These are phyloP conservation scores for Cornus kousa DNA, from an alignment of 148 eudicot genomes.

Conservation along the genomic window DNA sequence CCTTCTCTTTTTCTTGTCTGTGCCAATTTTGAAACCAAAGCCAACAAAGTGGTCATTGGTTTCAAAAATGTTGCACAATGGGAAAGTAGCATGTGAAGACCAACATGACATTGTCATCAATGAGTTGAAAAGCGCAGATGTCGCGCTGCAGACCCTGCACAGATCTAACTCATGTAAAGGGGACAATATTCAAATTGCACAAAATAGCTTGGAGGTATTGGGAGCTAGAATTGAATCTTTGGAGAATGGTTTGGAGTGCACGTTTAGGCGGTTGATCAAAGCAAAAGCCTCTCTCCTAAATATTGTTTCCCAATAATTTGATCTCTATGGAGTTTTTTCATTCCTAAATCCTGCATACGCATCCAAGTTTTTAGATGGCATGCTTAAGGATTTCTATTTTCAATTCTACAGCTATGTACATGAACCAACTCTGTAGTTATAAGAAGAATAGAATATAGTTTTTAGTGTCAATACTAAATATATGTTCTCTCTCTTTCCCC, in stretches of 20 bases:
- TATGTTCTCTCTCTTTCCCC: background rate
- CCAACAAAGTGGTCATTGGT: constrained; percentile 23
- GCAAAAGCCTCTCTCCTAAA: constrained; percentile 26
- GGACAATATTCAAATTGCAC: constrained; percentile 5
- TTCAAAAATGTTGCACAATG: constrained; percentile 26
- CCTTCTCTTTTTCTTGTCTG: constrained; percentile 28
- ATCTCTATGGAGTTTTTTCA: background rate
- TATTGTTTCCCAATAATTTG: background rate
- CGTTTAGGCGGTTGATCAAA: constrained; percentile 23
- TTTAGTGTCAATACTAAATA: background rate
- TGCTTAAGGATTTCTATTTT: background rate
- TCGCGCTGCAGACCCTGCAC: constrained; percentile 15
- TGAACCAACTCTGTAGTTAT: background rate
- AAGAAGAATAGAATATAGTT: background rate
- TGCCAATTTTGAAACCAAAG: constrained; percentile 24
- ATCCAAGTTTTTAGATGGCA: background rate
- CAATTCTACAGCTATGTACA: constrained; percentile 1
- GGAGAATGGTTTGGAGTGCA: constrained; percentile 22
- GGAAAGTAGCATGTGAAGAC: background rate
- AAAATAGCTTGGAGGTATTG: constrained; percentile 18
- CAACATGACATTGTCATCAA: constrained; percentile 10
- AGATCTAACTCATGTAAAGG: background rate
- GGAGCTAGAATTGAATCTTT: constrained; percentile 23
- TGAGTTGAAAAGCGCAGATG: constrained; percentile 22
- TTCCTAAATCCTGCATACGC: background rate